Percentiles rank a stretch among this genome's conserved stretches.
Conservation (phyloP, 2,329 filamentous ascomycete species). For the Neurospora crassa region DNA sequence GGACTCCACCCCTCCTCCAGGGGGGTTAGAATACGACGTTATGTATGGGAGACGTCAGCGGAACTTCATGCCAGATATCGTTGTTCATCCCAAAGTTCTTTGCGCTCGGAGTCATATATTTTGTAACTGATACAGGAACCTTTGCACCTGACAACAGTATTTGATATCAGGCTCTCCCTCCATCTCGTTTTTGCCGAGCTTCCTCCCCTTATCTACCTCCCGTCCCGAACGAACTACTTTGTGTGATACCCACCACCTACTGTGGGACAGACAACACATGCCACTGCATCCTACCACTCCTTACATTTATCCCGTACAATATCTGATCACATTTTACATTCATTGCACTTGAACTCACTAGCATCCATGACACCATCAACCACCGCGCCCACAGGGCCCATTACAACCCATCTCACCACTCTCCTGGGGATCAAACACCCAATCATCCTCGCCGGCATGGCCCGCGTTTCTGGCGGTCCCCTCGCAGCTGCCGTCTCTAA, state of each 20-base stretch:
- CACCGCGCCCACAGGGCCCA: constrained; percentile 40
- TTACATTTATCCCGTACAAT: background rate
- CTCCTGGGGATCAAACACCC: constrained; percentile 81
- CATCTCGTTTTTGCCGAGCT: background rate
- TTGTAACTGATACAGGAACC: too few species aligned
- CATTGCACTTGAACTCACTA: background rate
- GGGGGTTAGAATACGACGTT: background rate
- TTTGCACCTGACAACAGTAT: background rate
- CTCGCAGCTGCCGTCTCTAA: constrained; percentile 84
- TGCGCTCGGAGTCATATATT: background rate
- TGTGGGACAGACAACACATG: background rate
- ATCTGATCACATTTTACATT: background rate
- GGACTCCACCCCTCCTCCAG: background rate
- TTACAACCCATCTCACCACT: constrained; percentile 67
- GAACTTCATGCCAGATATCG: background rate
- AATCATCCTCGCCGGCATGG: constrained; percentile 90
- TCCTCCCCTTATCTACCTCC: background rate
- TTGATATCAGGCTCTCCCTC: background rate
- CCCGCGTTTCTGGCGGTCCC: constrained; percentile 65
- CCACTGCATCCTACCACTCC: background rate
- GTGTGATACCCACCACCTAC: background rate
- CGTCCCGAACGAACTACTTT: background rate
- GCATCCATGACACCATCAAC: constrained; percentile 13
- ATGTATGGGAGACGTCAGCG: background rate
- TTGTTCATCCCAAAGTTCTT: background rate